Base-by-base conservation (phyloP, 352 stramenopile genomes). In the Phytophthora litchii region DNA sequence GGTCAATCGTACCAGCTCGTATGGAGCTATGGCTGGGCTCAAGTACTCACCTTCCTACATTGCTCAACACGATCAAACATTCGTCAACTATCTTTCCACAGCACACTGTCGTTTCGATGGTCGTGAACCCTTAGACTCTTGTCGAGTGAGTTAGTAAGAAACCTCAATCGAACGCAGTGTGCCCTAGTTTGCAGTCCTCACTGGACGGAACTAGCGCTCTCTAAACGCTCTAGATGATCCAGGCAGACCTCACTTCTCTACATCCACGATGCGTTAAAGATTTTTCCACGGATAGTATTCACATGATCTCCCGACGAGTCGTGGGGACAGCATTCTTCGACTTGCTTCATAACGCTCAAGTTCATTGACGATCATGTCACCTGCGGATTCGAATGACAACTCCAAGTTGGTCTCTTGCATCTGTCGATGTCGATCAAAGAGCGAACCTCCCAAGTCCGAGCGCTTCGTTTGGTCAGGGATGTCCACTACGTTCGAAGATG, bases 211-310 rank as follows among this genome's bases (percentile, higher is more conserved):
- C 21, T 36, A 23, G 42, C 23, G 21, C 14, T 21, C 42, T 20
- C 36, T 42, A 48, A 48, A 36, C 23, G 21, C 23, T 36, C 23
- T 12, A 19, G 20, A 32, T n/a, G 38, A 20, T 34, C 40, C 38
- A 27, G 3, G 23, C 36, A 21, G n/a, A 34, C 21, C 2, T 27
- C 3, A 27, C 23, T 5, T 27, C 23, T 27, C 3, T 27, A 27
- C 23, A 27, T 27, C 23, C 23, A 34, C 20, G 7, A 36, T 37
- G 23, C 23, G 11, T 13, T 23, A 47, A 19, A 34, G 21, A 34
- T 49, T 50, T 50, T 50, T 50, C 27, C 27, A 38, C 17, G 27
- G 43, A 37, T 38, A 10, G 3, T 13, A 10, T 36, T 49, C 42
- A 36, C 16, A 5, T 27, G 23, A 27, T 3, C 23, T 5, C 23